These are phyloP conservation scores for Scorias spongiosa DNA, from an alignment of 2,329 filamentous ascomycete species.

Conservation along the genomic window DNA sequence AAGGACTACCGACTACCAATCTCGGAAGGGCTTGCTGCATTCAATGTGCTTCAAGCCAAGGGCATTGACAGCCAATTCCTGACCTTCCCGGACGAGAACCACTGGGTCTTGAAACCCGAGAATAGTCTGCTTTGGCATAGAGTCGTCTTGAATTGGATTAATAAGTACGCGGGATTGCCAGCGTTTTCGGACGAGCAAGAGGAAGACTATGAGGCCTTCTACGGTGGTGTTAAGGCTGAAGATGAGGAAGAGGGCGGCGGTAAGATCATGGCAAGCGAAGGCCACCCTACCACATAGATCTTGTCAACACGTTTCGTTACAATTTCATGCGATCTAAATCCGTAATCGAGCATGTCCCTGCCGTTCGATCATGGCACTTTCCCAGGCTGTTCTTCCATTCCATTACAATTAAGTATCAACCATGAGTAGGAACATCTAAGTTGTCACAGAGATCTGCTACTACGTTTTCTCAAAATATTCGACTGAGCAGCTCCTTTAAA, in stretches of 20 bases:
- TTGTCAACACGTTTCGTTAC: too few relatives aligned
- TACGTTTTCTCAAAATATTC: too few relatives aligned
- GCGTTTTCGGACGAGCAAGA: slow-evolving; percentile 24
- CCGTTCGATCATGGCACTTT: too few relatives aligned
- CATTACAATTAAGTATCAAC: too few relatives aligned
- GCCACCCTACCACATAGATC: background rate
- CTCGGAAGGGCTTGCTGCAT: slow-evolving; percentile 68
- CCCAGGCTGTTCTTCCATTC: too few relatives aligned
- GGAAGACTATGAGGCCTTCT: slow-evolving; percentile 12
- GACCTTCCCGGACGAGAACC: slow-evolving; percentile 66
- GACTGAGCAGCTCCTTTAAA: too few relatives aligned
- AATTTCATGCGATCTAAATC: too few relatives aligned
- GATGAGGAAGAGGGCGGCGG: slow-evolving; percentile 6
- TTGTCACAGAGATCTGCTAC: too few relatives aligned
- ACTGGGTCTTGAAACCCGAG: slow-evolving; percentile 81
- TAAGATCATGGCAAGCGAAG: background rate
- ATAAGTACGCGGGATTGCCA: slow-evolving; percentile 40
- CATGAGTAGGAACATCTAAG: too few relatives aligned
- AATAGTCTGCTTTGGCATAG: slow-evolving; percentile 84
- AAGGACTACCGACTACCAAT: slow-evolving; percentile 80
- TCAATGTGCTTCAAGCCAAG: slow-evolving; percentile 67
- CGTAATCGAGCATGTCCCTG: too few relatives aligned
- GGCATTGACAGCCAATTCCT: slow-evolving; percentile 64
- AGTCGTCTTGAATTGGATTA: slow-evolving; percentile 67
- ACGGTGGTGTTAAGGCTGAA: slow-evolving; percentile 15